Evolutionary conservation across 2,329 filamentous ascomycete species (phyloP), one percentile per base, ranked within the genome.

Genomic region (Microcyclosporella mali): DNA sequence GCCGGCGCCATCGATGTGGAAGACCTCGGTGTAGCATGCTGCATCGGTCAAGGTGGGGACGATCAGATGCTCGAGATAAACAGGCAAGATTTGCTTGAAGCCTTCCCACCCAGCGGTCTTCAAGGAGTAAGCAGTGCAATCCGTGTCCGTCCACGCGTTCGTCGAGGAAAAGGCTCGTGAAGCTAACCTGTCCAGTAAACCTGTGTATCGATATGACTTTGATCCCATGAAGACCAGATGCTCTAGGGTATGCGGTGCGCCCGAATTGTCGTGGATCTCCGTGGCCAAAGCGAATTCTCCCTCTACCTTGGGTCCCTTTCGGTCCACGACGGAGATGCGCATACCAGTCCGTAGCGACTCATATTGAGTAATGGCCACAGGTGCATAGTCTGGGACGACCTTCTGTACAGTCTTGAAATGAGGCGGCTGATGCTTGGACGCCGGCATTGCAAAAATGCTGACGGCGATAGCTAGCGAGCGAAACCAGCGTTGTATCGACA

Each of bases 91-190:
- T 64, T 94, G 87, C 1, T 89, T 83, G 61, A 98, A 98, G 7
- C 90, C 90, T 56, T 94, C 88, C 90, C 92, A 98, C 2, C 92
- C 92, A 17, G 92, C 92, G 9, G 88, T 92, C 58, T 95, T 87
- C 12, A 98, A 74, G 0, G 88, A 95, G 66, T 98, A 98, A 2
- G 89, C 89, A 1, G 94, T 98, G 62, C 97, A 89, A 56, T 97
- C 92, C 10, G 85, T 92, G 16, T 88, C 88, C 1, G 92, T 98
- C 88, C 90, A 98, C 3, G 92, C 92, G 66, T 98, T 98, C 25
- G 92, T 98, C 45, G 78, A 79, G 1, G 90, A 94, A 64, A 97
- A 98, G 1, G 90, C 88, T 52, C 94, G 80, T 3, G 88, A 94
- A 2, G 92, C 88, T 45, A 98, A 77, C 68, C 94, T 95, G 65